Conservation (phyloP, 768 basidiomycete genomes). For the Porpolomopsis calyptriformis region DNA sequence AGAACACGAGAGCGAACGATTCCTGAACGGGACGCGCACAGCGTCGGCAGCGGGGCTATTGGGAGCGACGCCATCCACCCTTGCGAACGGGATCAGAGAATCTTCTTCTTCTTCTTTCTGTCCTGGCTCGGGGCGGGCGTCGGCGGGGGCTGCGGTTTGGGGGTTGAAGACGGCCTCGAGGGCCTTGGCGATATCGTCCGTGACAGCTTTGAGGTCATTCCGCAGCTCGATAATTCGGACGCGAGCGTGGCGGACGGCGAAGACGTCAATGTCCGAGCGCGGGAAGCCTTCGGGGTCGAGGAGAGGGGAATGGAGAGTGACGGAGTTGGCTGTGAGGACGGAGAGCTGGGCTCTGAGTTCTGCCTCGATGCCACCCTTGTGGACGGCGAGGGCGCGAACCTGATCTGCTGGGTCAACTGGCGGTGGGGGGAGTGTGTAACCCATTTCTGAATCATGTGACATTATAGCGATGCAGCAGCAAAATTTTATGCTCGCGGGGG, state of each 20-base stretch:
- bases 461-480: slow-evolving; percentile 37
- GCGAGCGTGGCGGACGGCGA: slow-evolving; percentile 64
- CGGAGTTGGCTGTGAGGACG: slow-evolving; percentile 53
- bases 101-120: slow-evolving; percentile 6
- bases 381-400: slow-evolving; percentile 53
- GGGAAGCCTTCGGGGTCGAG: slow-evolving; percentile 87
- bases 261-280: slow-evolving; percentile 75
- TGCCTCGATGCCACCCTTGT: slow-evolving; percentile 63
- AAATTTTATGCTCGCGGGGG: slow-evolving; percentile 66
- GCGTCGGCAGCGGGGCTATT: slow-evolving; percentile 76
- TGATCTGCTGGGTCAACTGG: slow-evolving; percentile 39
- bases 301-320: slow-evolving; percentile 61
- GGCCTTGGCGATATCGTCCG: slow-evolving; percentile 54
- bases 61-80: slow-evolving; percentile 70
- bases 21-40: too few species aligned
- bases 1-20: background rate
- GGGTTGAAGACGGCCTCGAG: slow-evolving; percentile 63
- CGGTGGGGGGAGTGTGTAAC: slow-evolving; percentile 32
- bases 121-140: slow-evolving; percentile 4
- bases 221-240: slow-evolving; percentile 68
- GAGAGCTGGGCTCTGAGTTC: slow-evolving; percentile 54
- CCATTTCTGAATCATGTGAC: slow-evolving; percentile 24
- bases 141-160: slow-evolving; percentile 15
- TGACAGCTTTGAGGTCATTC: slow-evolving; percentile 63
- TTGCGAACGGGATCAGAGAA: slow-evolving; percentile 52